Base-by-base conservation (phyloP, 2,329 filamentous ascomycete genomes). In the Exophiala lecanii-corni region DNA sequence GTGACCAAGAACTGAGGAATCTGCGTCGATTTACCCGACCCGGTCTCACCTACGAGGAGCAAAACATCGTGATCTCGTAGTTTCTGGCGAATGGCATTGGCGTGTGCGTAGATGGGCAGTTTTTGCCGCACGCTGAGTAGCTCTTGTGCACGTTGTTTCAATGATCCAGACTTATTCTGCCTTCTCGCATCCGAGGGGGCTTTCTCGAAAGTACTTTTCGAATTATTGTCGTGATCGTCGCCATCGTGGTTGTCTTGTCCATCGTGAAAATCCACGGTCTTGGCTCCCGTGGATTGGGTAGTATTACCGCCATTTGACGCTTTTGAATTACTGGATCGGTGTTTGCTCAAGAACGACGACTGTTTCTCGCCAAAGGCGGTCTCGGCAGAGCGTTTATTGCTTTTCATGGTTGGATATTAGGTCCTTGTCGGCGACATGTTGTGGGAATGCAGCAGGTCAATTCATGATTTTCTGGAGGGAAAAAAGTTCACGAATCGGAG, bases 1-100 rank as follows among this genome's bases (percentile, higher is more conserved):
- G 73, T 69, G 34, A 84, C 78, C 5, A 98, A 70, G 50, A 95
- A 96, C 59, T 97, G 92, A 0, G 92, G 91, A 0, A 96, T 82
- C 65, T 98, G 92, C 0, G 92, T 98, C 69, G 86, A 94, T 68
- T 98, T 98, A 61, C 92, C 92, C 10, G 87, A 94, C 62, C 92
- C 92, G 0, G 92, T 98, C 64, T 97, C 91, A 68, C 91, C 91
- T 2, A 92, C 84, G 10, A 98, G 70, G 0, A 98, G 74, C 39
- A 98, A 76, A 1, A 95, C 79, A 57, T 94, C 79, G 49, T 79
- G 81, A 23, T 78, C 67, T 9, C 70, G 70, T 5, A 95, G 67
- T 2, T 77, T 71, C 12, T 71, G 59, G 25, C 80, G 79, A 37
- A 96, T 94, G 18, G 82, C 75, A 23, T 81, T 71, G 36, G 79